A percentile compares a stretch with the other conserved stretches of the same genome.
Evolutionary conservation across 805 yeast genomes (phyloP).

Genomic region (Teunomyces stri): DNA sequence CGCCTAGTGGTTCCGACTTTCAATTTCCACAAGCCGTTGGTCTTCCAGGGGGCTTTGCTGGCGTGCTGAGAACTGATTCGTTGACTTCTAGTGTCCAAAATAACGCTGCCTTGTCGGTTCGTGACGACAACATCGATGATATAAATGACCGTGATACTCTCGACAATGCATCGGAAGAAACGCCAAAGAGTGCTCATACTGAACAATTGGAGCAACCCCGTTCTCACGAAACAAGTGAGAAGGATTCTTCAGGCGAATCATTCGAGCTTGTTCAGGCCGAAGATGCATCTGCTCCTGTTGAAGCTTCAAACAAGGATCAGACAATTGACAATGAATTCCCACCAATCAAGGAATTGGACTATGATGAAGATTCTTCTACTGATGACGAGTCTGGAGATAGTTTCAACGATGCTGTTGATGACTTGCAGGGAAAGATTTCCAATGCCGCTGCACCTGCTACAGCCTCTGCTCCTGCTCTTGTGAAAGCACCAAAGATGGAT

Average conservation of each 20-base stretch:
- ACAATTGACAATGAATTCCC: slow-evolving; percentile 53
- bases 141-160: slow-evolving; percentile 43
- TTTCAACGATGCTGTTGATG: slow-evolving; percentile 37
- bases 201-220: slow-evolving; percentile 1
- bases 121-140: slow-evolving; percentile 60
- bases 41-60: slow-evolving; percentile 43
- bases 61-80: slow-evolving; percentile 67
- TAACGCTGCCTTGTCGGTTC: slow-evolving; percentile 86
- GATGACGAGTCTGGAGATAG: slow-evolving; percentile 35
- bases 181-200: slow-evolving; percentile 14
- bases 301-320: slow-evolving; percentile 1
- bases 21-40: slow-evolving; percentile 38
- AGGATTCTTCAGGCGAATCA: slow-evolving; percentile 47
- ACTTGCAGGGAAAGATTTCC: slow-evolving; percentile 12
- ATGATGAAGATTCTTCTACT: slow-evolving; percentile 48
- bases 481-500: slow-evolving; percentile 13
- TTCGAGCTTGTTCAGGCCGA: slow-evolving; percentile 55
- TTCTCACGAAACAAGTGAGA: slow-evolving; percentile 29
- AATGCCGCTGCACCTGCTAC: background rate
- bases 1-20: slow-evolving; percentile 49
- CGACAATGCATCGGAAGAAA: slow-evolving; percentile 23
- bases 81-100: slow-evolving; percentile 88
- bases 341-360: slow-evolving; percentile 55
- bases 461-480: no score
- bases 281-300: slow-evolving; percentile 32